phyloP scores from a whole-genome alignment of 345 rosid genomes.

The Ailanthus altissimus region DNA sequence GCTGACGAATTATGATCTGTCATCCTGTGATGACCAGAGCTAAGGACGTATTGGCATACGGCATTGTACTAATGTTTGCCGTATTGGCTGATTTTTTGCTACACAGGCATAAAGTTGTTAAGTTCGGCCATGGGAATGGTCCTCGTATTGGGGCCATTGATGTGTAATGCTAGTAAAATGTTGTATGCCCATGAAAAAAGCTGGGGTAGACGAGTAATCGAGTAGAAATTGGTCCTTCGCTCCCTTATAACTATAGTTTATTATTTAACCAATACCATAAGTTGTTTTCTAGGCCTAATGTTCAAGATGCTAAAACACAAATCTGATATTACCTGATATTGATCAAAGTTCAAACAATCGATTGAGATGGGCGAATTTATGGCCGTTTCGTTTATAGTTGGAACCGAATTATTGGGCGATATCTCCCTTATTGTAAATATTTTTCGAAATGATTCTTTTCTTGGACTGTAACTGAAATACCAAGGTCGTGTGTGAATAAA shows the following conservation, averaged over 20 bases:
- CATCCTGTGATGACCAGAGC: not conserved
- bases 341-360: no score
- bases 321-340: no score
- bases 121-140: not conserved
- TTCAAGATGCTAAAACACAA: not conserved
- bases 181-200: not conserved
- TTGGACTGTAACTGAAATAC: no score
- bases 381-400: no score
- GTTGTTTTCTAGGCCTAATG: not conserved
- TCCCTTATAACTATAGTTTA: not conserved
- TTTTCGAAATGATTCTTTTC: no score
- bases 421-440: no score
- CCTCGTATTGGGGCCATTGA: not conserved
- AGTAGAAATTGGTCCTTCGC: not conserved
- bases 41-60: not conserved
- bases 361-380: no score
- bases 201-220: not conserved
- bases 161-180: not conserved
- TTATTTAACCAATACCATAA: not conserved
- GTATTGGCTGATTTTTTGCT: no score
- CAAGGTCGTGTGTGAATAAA: no score
- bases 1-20: not conserved
- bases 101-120: not conserved
- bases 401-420: no score
- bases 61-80: no score